Evolutionary conservation across 2,329 filamentous ascomycete genomes (phyloP).

Genomic region (Fusarium bactridioides): DNA sequence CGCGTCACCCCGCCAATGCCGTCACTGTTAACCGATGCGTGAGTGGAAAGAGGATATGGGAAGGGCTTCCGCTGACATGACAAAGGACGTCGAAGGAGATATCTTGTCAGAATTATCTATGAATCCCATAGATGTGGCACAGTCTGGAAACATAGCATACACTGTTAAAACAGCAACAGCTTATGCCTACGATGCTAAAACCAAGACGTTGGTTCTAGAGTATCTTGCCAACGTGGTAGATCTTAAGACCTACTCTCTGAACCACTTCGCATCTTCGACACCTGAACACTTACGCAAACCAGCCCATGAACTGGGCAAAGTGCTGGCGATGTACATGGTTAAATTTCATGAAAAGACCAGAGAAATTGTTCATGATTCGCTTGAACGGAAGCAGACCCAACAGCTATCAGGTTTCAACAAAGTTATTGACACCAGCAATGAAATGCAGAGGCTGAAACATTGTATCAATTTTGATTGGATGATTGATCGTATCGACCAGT

Average conservation of each 20-base stretch:
- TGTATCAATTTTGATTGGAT: conserved; percentile 6
- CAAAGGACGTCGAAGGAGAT: not conserved
- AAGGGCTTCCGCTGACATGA: not conserved
- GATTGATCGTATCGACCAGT: not conserved
- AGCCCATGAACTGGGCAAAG: not conserved
- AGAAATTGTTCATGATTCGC: not conserved
- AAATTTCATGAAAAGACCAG: not conserved
- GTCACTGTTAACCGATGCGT: not conserved
- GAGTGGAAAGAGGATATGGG: not conserved
- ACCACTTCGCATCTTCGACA: not conserved
- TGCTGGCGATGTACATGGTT: not conserved
- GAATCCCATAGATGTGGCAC: rapidly evolving
- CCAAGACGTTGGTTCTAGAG: not conserved
- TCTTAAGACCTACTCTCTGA: not conserved
- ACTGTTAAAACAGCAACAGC: not conserved
- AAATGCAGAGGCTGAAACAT: conserved; percentile 3
- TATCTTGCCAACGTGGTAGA: not conserved
- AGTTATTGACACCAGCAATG: not conserved
- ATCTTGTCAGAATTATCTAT: not conserved
- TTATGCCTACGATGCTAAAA: not conserved
- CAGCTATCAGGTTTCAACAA: too few species aligned
- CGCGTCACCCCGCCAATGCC: not conserved
- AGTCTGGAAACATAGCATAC: not conserved
- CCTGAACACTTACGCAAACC: not conserved
- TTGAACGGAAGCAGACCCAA: rapidly evolving